Base-by-base conservation (phyloP, 306 rosid genomes). In the Prunus salicina region DNA sequence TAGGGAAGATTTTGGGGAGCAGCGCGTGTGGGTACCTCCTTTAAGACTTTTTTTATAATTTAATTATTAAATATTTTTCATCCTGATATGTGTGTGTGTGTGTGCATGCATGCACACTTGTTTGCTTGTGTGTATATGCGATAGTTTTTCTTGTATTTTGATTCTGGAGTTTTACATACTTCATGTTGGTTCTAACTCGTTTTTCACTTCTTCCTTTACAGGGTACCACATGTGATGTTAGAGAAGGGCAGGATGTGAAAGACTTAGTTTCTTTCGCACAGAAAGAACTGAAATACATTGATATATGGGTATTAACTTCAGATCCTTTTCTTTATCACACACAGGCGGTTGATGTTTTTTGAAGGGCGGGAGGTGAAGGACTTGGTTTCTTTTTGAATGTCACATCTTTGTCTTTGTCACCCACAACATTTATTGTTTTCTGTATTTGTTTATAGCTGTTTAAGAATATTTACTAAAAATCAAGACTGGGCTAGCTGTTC, bases 11-110 rank as follows among this genome's bases (percentile, higher is more conserved):
- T 92, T 82, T 74, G 93, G 95, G 82, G 93, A 90, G 95, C 98
- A 90, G 86, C 90, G 79, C 88, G 93, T 90, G 91, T 95, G 98
- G 98, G 97, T 95, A 90, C 88, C 95, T 77, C 88, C 89, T 78
- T 84, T 77, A 53, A 63, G 70, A 90, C 89, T 82, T 84, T 51
- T 80, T 66, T 50, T 38, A 38, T 38, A 19, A n/a, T 64, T n/a
- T 27, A 66, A 22, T 28, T 49, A 15, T 28, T 8, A 20, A 27
- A 15, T 12, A 32, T 30, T 52, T 58, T 27, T 63, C 32, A 38
- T 63, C 43, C 51, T 67, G 49, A 22, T 69, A 4, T 67, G 5
- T 41, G 27, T 57, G 1, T 58, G 1, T 58, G 22, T 22, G 30
- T 5, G 0, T 16, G 11, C 20, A 0, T 13, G n/a, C 43, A 14